These are phyloP conservation scores for Erigeron canadensis DNA, from an alignment of 129 eudicot species.

Conservation along the genomic window DNA sequence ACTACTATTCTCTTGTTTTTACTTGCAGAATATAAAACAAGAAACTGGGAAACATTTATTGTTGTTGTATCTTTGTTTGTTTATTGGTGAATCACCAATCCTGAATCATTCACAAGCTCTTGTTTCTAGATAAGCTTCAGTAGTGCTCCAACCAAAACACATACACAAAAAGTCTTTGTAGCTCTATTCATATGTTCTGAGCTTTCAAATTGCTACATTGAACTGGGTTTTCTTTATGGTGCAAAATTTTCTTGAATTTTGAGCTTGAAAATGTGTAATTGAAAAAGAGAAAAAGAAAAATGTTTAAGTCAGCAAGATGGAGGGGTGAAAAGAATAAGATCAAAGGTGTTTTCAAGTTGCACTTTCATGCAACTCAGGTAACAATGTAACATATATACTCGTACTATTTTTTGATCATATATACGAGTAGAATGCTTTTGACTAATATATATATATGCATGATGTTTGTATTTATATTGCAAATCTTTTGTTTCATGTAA, in stretches of 20 bases:
- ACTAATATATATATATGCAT: constrained; percentile 20
- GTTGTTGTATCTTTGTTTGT: neutral
- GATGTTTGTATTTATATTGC: neutral
- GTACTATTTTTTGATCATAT: neutral
- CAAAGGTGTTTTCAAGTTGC: constrained; percentile 74
- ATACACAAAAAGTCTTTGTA: neutral
- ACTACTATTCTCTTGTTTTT: neutral
- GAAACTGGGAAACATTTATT: neutral
- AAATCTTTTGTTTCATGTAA: neutral
- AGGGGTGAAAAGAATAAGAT: constrained; percentile 68
- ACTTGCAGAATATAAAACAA: neutral
- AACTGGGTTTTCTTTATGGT: neutral
- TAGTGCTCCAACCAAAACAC: neutral
- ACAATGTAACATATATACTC: too few relatives aligned
- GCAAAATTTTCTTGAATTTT: neutral
- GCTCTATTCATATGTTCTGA: neutral
- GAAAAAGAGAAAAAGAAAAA: constrained; percentile 18
- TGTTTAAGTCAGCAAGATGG: constrained; percentile 73
- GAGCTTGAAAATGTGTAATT: neutral
- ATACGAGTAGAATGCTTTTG: constrained; percentile 12
- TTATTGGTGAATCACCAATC: neutral
- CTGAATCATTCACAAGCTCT: neutral
- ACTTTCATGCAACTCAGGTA: constrained; percentile 96
- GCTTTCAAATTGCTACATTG: neutral
- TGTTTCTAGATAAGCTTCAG: neutral